phyloP scores from a whole-genome alignment of 2,329 filamentous ascomycete species.

The Teratosphaeria nubilosa region DNA sequence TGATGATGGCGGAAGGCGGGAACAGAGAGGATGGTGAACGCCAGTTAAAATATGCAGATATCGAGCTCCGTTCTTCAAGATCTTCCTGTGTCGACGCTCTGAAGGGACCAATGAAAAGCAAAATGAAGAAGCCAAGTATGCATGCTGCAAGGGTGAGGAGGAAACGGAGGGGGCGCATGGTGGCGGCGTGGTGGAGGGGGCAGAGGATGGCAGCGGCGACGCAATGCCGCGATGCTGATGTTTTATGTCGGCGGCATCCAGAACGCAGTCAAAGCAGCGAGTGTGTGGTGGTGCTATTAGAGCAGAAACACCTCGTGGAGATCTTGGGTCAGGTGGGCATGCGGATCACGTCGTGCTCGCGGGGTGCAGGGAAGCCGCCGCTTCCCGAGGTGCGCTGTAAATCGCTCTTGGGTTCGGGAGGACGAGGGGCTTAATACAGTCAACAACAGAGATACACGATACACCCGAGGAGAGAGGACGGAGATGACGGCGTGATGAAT shows the following conservation, averaged over 20 bases:
- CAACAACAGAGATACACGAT: too few species aligned
- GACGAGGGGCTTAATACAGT: too few species aligned
- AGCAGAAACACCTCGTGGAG: neutral
- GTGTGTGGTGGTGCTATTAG: neutral
- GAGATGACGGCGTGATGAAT: too few species aligned
- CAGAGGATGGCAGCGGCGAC: neutral
- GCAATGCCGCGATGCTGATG: neutral
- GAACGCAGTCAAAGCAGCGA: neutral
- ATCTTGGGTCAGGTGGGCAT: neutral
- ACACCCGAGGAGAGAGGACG: too few species aligned
- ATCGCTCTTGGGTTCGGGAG: neutral
- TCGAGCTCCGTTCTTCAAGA: conserved; percentile 22
- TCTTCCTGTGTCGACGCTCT: conserved; percentile 7
- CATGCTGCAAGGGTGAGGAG: conserved; percentile 34
- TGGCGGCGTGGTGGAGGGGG: conserved; percentile 4
- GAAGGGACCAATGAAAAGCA: conserved; percentile 31
- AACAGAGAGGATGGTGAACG: conserved; percentile 71
- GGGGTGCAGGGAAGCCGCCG: neutral
- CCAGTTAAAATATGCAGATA: conserved; percentile 39
- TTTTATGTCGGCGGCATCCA: neutral
- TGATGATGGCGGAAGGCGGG: conserved; percentile 89
- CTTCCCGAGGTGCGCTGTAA: neutral
- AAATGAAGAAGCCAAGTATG: conserved; percentile 33
- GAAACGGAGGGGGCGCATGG: conserved; percentile 32
- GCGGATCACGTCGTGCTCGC: neutral